phyloP scores from a whole-genome alignment of 441 rosid genomes.

The Gossypium trilobum region DNA sequence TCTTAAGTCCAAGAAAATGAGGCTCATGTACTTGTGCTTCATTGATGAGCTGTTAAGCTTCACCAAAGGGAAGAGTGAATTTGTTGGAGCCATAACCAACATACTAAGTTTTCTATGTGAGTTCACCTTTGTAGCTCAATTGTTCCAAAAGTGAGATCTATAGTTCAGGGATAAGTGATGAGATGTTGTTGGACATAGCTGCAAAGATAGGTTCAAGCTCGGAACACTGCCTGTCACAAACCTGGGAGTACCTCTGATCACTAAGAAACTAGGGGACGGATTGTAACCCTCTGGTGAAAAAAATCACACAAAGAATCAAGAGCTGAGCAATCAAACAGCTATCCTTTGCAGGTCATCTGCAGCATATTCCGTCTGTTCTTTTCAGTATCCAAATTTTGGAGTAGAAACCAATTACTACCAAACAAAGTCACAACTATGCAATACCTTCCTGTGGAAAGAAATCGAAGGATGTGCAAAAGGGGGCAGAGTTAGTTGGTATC shows the following conservation, averaged over 20 bases:
- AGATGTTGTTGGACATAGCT: neutral
- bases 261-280: neutral
- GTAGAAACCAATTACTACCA: neutral
- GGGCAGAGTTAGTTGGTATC: neutral
- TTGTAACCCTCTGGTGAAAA: neutral
- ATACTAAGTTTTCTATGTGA: neutral
- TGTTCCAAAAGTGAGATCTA: neutral
- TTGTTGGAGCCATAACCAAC: neutral
- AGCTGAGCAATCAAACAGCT: neutral
- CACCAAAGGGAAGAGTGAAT: neutral
- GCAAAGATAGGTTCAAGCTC: neutral
- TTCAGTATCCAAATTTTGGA: neutral
- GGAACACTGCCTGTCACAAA: neutral
- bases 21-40: neutral
- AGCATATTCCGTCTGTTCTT: neutral
- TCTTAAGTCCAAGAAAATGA: neutral
- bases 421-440: neutral
- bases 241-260: neutral
- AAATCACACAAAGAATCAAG: neutral
- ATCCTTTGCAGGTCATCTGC: neutral
- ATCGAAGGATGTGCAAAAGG: neutral
- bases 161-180: neutral
- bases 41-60: neutral
- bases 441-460: neutral
- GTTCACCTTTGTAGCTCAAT: neutral